Conservation (phyloP, 495 filamentous ascomycete species). For the Trichoderma gamsii region DNA sequence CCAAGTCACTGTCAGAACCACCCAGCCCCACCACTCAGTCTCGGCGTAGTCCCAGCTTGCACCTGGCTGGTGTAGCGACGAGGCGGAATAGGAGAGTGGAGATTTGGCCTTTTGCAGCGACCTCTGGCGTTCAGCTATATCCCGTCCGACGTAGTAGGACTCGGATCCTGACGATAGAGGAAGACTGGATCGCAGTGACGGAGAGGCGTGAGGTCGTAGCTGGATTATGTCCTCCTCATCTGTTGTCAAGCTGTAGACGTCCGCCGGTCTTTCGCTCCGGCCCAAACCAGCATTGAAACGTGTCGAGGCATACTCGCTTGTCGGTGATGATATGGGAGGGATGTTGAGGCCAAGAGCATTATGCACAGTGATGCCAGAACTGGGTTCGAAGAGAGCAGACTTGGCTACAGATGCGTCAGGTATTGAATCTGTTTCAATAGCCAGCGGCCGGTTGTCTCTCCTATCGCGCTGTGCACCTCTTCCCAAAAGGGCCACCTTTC, state of each 20-base stretch:
- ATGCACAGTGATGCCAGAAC: conserved; percentile 7
- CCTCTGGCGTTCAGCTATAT: conserved; percentile 40
- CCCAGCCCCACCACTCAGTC: conserved; percentile 96
- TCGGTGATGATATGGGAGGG: conserved; percentile 31
- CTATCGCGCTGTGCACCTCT: conserved; percentile 58
- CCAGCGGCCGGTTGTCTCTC: conserved; percentile 40
- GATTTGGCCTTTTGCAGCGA: conserved; percentile 55
- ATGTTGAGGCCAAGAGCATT: conserved; percentile 41
- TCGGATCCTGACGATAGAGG: conserved; percentile 55
- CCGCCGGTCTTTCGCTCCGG: not conserved
- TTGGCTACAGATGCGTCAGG: conserved; percentile 22
- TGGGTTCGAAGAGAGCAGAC: conserved; percentile 20
- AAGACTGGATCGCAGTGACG: conserved; percentile 36
- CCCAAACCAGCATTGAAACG: not conserved
- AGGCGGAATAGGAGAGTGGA: conserved; percentile 46
- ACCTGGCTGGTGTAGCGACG: conserved; percentile 36
- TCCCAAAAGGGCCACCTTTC: conserved; percentile 73
- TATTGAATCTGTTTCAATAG: conserved; percentile 34
- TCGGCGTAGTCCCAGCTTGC: conserved; percentile 79
- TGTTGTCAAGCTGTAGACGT: conserved; percentile 56
- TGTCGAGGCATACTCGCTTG: not conserved
- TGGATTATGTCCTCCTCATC: conserved; percentile 72
- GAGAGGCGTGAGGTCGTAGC: conserved; percentile 31
- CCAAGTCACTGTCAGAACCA: conserved; percentile 85
- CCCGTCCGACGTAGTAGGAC: conserved; percentile 52